Conservation (phyloP, 768 basidiomycete species). For the Myochromella boudieri region DNA sequence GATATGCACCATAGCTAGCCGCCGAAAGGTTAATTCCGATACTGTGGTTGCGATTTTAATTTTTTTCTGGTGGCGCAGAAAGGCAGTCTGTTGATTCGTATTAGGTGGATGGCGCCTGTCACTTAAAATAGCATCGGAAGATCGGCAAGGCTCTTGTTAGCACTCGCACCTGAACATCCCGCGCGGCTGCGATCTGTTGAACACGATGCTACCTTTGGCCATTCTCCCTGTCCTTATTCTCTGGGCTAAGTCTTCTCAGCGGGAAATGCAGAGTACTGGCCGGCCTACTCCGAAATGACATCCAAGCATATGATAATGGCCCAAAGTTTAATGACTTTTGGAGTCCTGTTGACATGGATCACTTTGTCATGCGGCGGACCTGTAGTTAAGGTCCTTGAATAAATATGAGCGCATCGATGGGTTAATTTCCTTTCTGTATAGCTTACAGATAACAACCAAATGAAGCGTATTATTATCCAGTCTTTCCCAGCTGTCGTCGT, state of each 20-base stretch:
- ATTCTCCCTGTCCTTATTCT: not conserved
- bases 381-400: not conserved
- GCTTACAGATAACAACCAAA: not conserved
- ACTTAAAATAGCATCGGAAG: constrained; percentile 3
- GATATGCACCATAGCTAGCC: too few relatives aligned
- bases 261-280: too few relatives aligned
- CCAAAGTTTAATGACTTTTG: not conserved
- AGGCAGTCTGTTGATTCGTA: not conserved
- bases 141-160: constrained; percentile 1
- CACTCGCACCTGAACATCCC: not conserved
- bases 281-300: constrained; percentile 4
- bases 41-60: not conserved
- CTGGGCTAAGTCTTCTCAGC: not conserved
- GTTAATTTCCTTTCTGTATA: not conserved
- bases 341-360: not conserved
- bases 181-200: constrained; percentile 2
- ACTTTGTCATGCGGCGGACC: too few relatives aligned
- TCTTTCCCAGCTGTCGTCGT: not conserved
- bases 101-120: not conserved
- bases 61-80: constrained; percentile 12
- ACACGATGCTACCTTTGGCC: not conserved
- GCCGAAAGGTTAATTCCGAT: not conserved
- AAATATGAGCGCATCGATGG: not conserved
- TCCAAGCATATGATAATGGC: constrained; percentile 1
- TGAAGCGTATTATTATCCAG: not conserved